Evolutionary conservation across 768 basidiomycete genomes (phyloP).

Genomic region (Lactarius psammicola): DNA sequence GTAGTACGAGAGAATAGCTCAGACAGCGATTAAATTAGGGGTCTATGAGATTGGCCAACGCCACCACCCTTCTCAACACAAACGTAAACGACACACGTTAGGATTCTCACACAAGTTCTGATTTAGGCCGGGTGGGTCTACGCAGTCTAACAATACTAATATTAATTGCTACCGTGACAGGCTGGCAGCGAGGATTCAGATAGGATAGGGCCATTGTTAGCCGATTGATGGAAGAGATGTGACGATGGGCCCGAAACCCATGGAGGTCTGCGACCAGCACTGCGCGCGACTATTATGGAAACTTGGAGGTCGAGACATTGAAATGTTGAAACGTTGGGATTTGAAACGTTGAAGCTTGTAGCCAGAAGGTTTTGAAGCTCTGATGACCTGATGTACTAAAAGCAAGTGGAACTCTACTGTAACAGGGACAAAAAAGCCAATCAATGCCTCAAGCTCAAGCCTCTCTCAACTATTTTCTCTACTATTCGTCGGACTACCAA

Average conservation of each 20-base stretch:
- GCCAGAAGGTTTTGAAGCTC: background rate
- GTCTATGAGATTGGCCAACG: background rate
- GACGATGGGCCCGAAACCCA: background rate
- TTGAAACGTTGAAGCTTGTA: background rate
- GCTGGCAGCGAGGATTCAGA: background rate
- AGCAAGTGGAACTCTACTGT: background rate
- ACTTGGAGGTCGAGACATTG: background rate
- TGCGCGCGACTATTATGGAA: background rate
- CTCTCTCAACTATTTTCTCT: background rate
- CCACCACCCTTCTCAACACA: background rate
- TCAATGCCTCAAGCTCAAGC: background rate
- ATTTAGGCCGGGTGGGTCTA: background rate
- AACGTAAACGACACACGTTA: background rate
- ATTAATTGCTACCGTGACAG: background rate
- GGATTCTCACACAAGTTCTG: background rate
- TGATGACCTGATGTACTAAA: background rate
- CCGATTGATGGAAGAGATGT: background rate
- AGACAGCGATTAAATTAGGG: background rate
- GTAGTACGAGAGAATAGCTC: no score
- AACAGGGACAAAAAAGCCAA: background rate
- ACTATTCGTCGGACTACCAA: background rate
- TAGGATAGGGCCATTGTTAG: background rate
- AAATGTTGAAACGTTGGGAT: background rate
- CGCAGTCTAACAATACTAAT: background rate
- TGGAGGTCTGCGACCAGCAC: background rate